A percentile compares a stretch with the other conserved stretches of the same genome.
Evolutionary conservation across 2,329 filamentous ascomycete genomes (phyloP).

Genomic region (Metarhizium guizhouense): DNA sequence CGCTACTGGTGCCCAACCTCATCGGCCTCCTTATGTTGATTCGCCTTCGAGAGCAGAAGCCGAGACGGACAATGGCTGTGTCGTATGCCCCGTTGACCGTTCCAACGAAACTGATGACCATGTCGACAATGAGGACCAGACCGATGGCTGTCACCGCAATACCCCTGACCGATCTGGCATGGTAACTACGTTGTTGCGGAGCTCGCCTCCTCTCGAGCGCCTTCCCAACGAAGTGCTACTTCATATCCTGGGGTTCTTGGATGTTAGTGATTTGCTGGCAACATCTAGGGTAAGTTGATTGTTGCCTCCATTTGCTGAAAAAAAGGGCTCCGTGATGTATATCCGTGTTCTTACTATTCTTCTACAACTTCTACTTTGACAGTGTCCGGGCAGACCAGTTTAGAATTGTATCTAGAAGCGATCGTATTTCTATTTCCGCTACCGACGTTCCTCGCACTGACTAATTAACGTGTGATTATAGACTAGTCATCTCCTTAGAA

Average conservation of each 20-base stretch:
- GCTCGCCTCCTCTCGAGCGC: slow-evolving; percentile 21
- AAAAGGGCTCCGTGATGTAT: neutral
- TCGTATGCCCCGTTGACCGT: neutral
- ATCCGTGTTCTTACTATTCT: neutral
- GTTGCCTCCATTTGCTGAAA: neutral
- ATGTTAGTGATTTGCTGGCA: slow-evolving; percentile 47
- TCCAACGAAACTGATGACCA: neutral
- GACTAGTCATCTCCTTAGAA: slow-evolving; percentile 54
- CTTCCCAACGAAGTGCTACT: slow-evolving; percentile 50
- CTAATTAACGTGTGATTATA: slow-evolving; percentile 18
- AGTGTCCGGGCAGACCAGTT: neutral
- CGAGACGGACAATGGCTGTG: neutral
- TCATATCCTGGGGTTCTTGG: slow-evolving; percentile 46
- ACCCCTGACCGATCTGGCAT: neutral
- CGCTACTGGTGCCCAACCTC: slow-evolving; percentile 3
- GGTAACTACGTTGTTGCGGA: neutral
- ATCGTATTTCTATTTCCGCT: no score
- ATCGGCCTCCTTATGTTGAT: neutral
- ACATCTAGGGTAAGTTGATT: slow-evolving; percentile 43
- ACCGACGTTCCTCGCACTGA: neutral
- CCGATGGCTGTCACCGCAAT: neutral
- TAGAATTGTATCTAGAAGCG: neutral
- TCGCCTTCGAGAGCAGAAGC: neutral
- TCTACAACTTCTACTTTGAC: neutral
- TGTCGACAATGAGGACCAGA: neutral